phyloP scores from a whole-genome alignment of 257 asterid genomes.

The Solanum peruvianum region DNA sequence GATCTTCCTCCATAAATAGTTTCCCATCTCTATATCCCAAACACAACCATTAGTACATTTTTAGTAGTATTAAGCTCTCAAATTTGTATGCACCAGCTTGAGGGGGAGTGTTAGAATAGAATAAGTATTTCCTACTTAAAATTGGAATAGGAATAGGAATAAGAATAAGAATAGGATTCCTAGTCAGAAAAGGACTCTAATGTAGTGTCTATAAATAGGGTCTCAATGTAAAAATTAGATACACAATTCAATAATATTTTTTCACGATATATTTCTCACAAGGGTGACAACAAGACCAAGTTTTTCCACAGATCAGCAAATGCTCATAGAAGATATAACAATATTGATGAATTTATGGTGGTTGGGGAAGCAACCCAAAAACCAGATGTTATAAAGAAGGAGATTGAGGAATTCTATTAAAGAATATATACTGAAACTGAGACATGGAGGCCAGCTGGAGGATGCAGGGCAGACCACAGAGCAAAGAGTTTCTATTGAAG shows the following conservation, averaged over 20 bases:
- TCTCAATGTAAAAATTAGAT: too few relatives aligned
- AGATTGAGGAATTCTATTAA: too few relatives aligned
- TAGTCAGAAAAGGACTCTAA: too few relatives aligned
- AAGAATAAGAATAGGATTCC: too few relatives aligned
- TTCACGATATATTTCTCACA: too few relatives aligned
- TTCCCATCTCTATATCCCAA: background rate
- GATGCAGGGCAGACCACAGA: background rate
- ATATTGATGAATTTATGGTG: background rate
- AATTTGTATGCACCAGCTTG: background rate
- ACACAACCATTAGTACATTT: background rate
- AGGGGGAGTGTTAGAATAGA: too few relatives aligned
- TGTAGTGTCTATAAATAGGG: too few relatives aligned
- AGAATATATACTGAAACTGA: background rate
- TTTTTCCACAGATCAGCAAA: background rate
- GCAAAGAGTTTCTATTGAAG: background rate
- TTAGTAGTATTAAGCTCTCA: background rate
- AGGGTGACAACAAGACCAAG: too few relatives aligned
- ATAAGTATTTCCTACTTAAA: too few relatives aligned
- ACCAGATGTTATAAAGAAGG: background rate
- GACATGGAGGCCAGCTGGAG: background rate
- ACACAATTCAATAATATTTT: too few relatives aligned
- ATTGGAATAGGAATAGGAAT: too few relatives aligned
- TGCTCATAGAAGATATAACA: background rate
- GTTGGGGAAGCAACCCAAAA: background rate
- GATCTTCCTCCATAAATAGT: slow-evolving; percentile 25